Base-by-base conservation (phyloP, 306 rosid genomes). In the Citrullus colocynthis region DNA sequence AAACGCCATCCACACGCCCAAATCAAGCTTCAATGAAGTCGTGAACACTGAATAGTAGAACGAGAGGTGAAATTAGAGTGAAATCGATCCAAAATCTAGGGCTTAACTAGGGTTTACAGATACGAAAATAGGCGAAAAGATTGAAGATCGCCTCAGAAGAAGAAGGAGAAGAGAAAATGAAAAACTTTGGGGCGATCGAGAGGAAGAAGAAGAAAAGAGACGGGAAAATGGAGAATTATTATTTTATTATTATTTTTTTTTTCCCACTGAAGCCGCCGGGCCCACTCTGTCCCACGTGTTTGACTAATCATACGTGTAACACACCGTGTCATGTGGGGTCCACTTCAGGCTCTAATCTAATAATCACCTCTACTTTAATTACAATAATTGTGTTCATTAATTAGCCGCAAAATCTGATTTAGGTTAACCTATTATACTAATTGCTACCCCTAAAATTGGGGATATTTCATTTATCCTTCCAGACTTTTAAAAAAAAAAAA, bases 1-100 rank as follows among this genome's bases (percentile, higher is more conserved):
- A 62, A 44, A 73, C 76, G 72, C 81, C 88, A 85, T 84, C 17
- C 15, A 18, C 74, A 78, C 3, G 59, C 16, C 36, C 3, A 28
- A 78, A 18, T 62, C 60, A 6, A 45, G 32, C 48, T 77, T 9
- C 30, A 77, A 18, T 28, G 11, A 51, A 77, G 73, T 30, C 13
- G 24, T 73, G 15, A 52, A 51, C 32, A 30, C 8, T 52, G 62
- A 32, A 74, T 17, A 16, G 15, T 24, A 16, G 32, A 28, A 49
- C 28, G 42, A 45, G 41, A 15, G n/a, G n/a, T 49, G 56, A 55
- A 32, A 32, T n/a, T 55, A 6, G 32, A 30, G 49, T 9, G 15
- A 75, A 56, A 58, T 75, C 20, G 36, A 39, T 0, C 39, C 7
- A 6, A 37, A 75, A 56, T 56, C 67, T 11, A 55, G 55, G 65